A percentile compares a stretch with the other conserved stretches of the same genome.
These are phyloP conservation scores for Fusarium aywerte DNA, from an alignment of 2,329 filamentous ascomycete species.

Conservation along the genomic window DNA sequence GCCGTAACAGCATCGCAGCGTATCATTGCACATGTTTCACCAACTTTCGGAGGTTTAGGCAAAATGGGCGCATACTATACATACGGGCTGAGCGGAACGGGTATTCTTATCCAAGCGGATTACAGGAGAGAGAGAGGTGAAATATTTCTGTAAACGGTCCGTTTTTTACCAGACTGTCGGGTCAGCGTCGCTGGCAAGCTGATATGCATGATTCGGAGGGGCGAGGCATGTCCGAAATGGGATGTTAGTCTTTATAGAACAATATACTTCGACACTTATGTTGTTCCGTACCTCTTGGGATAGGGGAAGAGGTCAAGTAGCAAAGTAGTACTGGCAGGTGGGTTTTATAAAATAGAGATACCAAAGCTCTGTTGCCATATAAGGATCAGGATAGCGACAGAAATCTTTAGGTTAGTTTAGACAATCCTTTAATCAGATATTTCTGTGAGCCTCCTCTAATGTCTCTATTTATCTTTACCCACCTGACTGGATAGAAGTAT, in stretches of 20 bases:
- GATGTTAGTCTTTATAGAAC: neutral
- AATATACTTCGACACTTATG: neutral
- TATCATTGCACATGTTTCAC: constrained; percentile 19
- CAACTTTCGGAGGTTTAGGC: constrained; percentile 24
- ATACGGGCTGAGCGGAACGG: constrained; percentile 3
- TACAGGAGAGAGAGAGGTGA: neutral
- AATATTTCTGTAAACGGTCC: constrained; percentile 21
- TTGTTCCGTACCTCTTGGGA: neutral
- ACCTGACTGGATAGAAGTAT: too few species aligned
- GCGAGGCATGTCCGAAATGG: constrained; percentile 4
- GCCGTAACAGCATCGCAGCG: constrained; percentile 5
- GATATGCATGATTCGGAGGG: constrained; percentile 5
- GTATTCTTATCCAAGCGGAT: constrained; percentile 1
- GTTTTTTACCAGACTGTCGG: constrained; percentile 34
- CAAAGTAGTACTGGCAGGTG: too few species aligned
- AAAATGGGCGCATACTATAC: constrained; percentile 7
- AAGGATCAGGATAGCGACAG: too few species aligned
- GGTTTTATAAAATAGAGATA: too few species aligned
- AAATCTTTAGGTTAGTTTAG: too few species aligned
- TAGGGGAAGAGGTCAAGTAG: neutral
- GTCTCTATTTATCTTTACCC: too few species aligned
- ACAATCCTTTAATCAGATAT: too few species aligned
- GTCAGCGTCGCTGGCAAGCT: constrained; percentile 9
- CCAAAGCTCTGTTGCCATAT: too few species aligned
- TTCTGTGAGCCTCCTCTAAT: too few species aligned